Evolutionary conservation across 352 stramenopile species (phyloP).

Genomic region (Thraustochytrium striatum): DNA sequence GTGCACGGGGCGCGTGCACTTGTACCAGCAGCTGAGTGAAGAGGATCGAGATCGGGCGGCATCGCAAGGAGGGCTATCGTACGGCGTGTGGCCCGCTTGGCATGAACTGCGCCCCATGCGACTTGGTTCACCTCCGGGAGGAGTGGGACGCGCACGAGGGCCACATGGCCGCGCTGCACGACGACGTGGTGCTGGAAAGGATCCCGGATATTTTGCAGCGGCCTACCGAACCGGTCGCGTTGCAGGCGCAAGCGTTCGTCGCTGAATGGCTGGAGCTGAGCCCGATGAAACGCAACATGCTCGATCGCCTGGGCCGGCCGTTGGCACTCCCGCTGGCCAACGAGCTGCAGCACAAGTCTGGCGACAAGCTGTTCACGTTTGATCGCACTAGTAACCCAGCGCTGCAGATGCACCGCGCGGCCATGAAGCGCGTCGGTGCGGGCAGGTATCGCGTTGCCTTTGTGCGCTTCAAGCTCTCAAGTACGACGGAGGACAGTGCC

Average conservation of each 20-base stretch:
- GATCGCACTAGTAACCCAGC: not conserved
- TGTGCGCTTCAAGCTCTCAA: not conserved
- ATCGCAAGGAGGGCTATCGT: too few species aligned
- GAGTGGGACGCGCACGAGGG: too few species aligned
- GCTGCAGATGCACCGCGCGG: conserved; percentile 19
- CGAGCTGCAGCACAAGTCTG: not conserved
- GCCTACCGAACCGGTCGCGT: not conserved
- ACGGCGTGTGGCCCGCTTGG: too few species aligned
- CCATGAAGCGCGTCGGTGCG: not conserved
- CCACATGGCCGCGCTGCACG: not conserved
- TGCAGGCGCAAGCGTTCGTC: conserved; percentile 23
- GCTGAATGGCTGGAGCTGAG: conserved; percentile 9
- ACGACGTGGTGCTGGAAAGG: not conserved
- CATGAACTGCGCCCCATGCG: too few species aligned
- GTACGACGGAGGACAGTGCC: too few species aligned
- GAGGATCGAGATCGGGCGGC: too few species aligned
- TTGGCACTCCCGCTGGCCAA: conserved; percentile 1
- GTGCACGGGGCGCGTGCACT: not conserved
- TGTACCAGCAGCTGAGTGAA: too few species aligned
- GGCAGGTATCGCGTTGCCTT: not conserved
- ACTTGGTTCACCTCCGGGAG: too few species aligned
- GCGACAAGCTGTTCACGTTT: not conserved
- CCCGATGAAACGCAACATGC: not conserved
- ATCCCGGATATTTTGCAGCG: not conserved
- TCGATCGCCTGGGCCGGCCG: not conserved